These are phyloP conservation scores for Metroxylon sagu DNA, from an alignment of 176 grass and related monocot species.

Conservation along the genomic window DNA sequence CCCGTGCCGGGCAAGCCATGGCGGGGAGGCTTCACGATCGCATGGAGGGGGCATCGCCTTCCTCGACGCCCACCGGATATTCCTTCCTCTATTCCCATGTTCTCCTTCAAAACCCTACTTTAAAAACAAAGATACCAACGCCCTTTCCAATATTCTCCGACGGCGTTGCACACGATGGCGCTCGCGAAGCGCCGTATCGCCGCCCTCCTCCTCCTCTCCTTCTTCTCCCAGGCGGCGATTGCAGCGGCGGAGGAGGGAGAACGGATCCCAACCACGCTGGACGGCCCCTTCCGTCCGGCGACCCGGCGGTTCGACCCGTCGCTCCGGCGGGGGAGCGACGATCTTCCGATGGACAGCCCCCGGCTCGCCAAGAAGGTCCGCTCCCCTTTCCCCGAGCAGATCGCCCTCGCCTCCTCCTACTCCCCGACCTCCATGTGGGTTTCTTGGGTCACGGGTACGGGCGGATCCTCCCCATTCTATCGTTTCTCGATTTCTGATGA, in stretches of 20 bases:
- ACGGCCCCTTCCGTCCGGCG: conserved; percentile 56
- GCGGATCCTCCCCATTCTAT: not conserved
- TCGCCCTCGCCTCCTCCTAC: conserved; percentile 58
- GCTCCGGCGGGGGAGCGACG: conserved; percentile 69
- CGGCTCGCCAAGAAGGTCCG: conserved; percentile 34
- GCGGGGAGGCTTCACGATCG: too few relatives aligned
- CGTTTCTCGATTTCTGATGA: too few relatives aligned
- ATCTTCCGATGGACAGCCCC: conserved; percentile 49
- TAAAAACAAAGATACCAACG: too few relatives aligned
- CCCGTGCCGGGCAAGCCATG: too few relatives aligned
- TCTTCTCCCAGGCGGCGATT: not conserved
- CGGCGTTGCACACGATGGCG: too few relatives aligned
- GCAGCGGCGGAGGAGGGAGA: conserved; percentile 8
- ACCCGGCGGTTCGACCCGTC: conserved; percentile 50
- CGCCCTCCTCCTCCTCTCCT: not conserved
- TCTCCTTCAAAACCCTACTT: too few relatives aligned
- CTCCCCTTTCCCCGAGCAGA: conserved; percentile 69
- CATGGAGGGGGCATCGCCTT: too few relatives aligned
- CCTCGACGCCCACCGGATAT: too few relatives aligned
- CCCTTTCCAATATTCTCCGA: too few relatives aligned
- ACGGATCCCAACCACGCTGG: conserved; percentile 63
- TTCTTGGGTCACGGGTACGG: conserved; percentile 63
- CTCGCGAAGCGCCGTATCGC: not conserved
- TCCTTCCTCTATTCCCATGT: too few relatives aligned
- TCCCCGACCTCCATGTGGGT: conserved; percentile 56